phyloP scores from a whole-genome alignment of 257 asterid genomes.

The Solanum paucissectum region DNA sequence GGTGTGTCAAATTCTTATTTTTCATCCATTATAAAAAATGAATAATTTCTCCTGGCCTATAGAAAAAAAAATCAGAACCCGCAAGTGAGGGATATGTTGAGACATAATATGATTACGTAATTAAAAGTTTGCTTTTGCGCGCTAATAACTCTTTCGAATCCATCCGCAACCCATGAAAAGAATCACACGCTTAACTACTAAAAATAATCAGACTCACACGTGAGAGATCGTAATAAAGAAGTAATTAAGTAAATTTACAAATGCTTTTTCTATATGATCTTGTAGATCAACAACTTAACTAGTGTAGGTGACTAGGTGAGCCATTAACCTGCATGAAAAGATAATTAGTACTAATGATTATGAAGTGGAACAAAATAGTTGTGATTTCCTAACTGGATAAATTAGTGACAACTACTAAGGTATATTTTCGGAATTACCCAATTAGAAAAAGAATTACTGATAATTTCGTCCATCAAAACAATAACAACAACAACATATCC shows the following conservation, averaged over 20 bases:
- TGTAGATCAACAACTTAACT: not conserved
- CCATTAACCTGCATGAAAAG: conserved; percentile 9
- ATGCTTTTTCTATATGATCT: not conserved
- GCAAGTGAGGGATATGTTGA: not conserved
- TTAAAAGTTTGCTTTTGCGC: not conserved
- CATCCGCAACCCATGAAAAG: not conserved
- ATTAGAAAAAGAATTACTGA: too few species aligned
- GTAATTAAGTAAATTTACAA: not conserved
- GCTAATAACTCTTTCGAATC: not conserved
- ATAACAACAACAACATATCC: too few species aligned
- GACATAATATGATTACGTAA: not conserved
- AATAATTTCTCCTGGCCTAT: not conserved
- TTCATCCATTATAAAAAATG: not conserved
- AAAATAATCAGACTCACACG: not conserved
- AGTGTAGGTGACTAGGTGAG: conserved; percentile 7
- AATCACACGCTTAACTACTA: not conserved
- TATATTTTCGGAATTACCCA: not conserved
- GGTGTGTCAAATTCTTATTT: not conserved
- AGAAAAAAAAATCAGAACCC: not conserved
- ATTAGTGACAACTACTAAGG: not conserved
- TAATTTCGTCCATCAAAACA: not conserved
- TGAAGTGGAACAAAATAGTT: conserved; percentile 7
- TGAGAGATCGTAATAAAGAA: not conserved
- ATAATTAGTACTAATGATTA: not conserved
- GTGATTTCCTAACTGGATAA: conserved; percentile 28